phyloP scores from a whole-genome alignment of 345 rosid species.

The Citrus unshiu region DNA sequence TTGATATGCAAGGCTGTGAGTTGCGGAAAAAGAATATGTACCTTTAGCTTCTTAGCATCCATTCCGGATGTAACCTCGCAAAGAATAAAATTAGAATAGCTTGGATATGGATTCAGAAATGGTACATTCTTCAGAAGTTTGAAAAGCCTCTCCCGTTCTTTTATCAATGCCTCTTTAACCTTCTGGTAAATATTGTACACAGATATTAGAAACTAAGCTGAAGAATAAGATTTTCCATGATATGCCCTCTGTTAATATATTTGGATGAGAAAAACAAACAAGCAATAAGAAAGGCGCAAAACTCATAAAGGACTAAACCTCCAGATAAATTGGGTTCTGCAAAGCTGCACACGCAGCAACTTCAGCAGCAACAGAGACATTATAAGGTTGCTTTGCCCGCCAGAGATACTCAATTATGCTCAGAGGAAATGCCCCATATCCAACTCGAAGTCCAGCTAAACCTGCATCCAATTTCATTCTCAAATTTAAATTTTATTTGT shows the following conservation, averaged over 20 bases:
- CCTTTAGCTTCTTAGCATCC: conserved; percentile 90
- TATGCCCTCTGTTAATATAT: not conserved
- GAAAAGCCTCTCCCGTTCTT: conserved; percentile 75
- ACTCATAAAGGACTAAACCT: conserved; percentile 36
- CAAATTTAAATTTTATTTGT: not conserved
- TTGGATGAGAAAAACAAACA: not conserved
- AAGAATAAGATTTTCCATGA: not conserved
- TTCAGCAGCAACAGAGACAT: conserved; percentile 95
- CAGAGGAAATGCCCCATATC: conserved; percentile 91
- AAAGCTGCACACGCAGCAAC: conserved; percentile 89
- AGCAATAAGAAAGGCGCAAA: not conserved
- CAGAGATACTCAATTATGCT: conserved; percentile 84
- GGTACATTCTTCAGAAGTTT: conserved; percentile 62
- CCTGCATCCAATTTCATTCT: conserved; percentile 38
- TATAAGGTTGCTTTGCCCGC: conserved; percentile 95
- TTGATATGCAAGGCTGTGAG: not conserved
- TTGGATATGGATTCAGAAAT: conserved; percentile 79
- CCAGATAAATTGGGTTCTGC: conserved; percentile 63
- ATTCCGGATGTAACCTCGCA: conserved; percentile 75
- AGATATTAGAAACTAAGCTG: conserved; percentile 8
- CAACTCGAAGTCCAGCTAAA: conserved; percentile 88
- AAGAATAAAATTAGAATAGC: conserved; percentile 82
- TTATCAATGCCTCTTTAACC: conserved; percentile 72
- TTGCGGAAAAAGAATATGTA: conserved; percentile 8
- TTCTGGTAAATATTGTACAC: conserved; percentile 32